Conservation (phyloP, 2,329 filamentous ascomycete genomes). For the Aureobasidium subglaciale region DNA sequence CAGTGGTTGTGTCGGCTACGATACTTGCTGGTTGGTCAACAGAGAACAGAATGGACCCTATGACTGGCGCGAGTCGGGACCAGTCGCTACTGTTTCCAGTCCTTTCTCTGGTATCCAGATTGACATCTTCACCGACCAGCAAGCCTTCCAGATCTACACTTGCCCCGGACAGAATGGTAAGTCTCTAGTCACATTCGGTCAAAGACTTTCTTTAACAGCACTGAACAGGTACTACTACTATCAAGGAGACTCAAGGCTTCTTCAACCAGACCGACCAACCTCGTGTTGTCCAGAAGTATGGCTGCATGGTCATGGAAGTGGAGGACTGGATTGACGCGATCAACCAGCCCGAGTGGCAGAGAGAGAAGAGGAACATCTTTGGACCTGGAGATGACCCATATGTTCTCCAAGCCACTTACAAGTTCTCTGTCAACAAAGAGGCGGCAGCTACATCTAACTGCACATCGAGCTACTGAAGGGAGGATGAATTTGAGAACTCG, state of each 20-base stretch:
- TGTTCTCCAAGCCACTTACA: conserved; percentile 38
- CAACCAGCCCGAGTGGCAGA: conserved; percentile 83
- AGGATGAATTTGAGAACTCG: neutral
- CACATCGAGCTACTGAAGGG: neutral
- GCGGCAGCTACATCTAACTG: conserved; percentile 16
- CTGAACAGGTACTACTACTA: conserved; percentile 44
- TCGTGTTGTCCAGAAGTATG: conserved; percentile 63
- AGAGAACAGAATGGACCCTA: conserved; percentile 50
- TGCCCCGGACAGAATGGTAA: conserved; percentile 71
- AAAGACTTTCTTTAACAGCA: conserved; percentile 13
- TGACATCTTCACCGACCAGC: conserved; percentile 75
- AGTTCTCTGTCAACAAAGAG: conserved; percentile 33
- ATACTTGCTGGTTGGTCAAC: conserved; percentile 66
- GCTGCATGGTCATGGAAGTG: conserved; percentile 84
- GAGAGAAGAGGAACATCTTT: conserved; percentile 48
- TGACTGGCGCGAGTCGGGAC: conserved; percentile 56
- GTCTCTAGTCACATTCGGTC: conserved; percentile 31
- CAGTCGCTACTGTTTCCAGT: conserved; percentile 60
- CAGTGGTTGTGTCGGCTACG: conserved; percentile 75
- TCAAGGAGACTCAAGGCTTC: conserved; percentile 66
- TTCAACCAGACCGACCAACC: conserved; percentile 48
- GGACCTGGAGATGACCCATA: conserved; percentile 38
- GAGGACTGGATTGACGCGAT: conserved; percentile 92
- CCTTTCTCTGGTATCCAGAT: conserved; percentile 76
- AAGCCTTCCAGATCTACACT: conserved; percentile 81